Evolutionary conservation across 306 rosid species (phyloP).

Genomic region (Gynostemma pentaphyllum): DNA sequence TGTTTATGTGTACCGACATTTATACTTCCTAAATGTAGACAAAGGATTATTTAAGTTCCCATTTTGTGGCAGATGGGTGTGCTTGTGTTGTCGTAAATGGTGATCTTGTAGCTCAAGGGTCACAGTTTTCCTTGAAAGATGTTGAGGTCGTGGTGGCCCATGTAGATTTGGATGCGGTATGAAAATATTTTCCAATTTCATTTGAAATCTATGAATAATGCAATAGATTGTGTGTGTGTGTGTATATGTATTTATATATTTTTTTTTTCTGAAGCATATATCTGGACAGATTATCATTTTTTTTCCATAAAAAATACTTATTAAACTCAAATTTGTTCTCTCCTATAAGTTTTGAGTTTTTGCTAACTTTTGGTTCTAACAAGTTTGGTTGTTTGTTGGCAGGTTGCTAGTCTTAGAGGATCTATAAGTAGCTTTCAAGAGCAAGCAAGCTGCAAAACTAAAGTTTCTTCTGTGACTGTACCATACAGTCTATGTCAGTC

Average conservation of each 20-base stretch:
- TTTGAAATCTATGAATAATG: background rate
- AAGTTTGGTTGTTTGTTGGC: slow-evolving; percentile 18
- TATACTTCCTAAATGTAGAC: background rate
- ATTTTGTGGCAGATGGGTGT: slow-evolving; percentile 68
- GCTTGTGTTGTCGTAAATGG: slow-evolving; percentile 79
- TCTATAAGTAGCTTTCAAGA: slow-evolving; percentile 94
- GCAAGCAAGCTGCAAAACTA: slow-evolving; percentile 88
- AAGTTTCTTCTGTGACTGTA: slow-evolving; percentile 61
- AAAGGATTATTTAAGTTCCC: background rate
- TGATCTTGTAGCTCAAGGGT: slow-evolving; percentile 84
- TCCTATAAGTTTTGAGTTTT: no score
- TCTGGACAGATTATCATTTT: background rate
- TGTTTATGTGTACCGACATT: background rate
- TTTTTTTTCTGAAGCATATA: background rate
- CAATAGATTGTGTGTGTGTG: background rate
- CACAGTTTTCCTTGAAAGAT: slow-evolving; percentile 91
- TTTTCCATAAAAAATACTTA: no score
- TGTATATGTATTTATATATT: no score
- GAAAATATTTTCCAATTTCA: slow-evolving; percentile 7
- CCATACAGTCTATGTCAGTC: slow-evolving; percentile 59
- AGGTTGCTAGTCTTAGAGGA: slow-evolving; percentile 97
- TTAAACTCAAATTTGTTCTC: background rate
- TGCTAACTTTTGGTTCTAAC: background rate
- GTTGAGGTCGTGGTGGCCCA: slow-evolving; percentile 76
- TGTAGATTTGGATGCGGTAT: slow-evolving; percentile 90